Conservation (phyloP, 768 basidiomycete species). For the Boletus tomentosulus region DNA sequence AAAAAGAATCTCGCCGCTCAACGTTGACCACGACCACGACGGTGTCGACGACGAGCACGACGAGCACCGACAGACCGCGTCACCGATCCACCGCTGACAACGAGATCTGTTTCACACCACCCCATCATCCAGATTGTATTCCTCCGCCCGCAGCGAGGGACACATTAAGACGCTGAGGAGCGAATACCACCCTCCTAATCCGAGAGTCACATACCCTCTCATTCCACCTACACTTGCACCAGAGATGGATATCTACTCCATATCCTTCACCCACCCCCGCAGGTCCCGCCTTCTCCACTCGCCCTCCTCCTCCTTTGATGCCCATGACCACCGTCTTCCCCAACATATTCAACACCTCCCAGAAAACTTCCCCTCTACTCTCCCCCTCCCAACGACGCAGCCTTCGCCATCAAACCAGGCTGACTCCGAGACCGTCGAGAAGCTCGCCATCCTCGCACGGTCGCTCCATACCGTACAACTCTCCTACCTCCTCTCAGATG, state of each 20-base stretch:
- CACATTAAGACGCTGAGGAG: conserved; percentile 19
- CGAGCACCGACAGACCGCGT: conserved; percentile 19
- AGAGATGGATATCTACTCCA: conserved; percentile 90
- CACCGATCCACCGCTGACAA: conserved; percentile 6
- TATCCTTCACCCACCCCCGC: conserved; percentile 90
- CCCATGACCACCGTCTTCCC: conserved; percentile 46
- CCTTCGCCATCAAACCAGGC: conserved; percentile 34
- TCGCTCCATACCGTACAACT: conserved; percentile 80
- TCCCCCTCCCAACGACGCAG: conserved; percentile 37
- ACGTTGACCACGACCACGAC: conserved; percentile 24
- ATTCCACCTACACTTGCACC: background rate
- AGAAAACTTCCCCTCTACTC: conserved; percentile 31
- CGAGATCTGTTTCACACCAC: conserved; percentile 2
- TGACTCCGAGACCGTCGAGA: conserved; percentile 73
- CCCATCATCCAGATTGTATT: background rate
- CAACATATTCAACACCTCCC: conserved; percentile 35
- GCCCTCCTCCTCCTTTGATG: conserved; percentile 61
- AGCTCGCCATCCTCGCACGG: conserved; percentile 76
- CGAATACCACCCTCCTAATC: conserved; percentile 27
- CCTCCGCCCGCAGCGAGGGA: conserved; percentile 1
- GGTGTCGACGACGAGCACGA: conserved; percentile 13
- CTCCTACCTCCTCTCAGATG: conserved; percentile 70
- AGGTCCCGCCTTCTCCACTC: conserved; percentile 62
- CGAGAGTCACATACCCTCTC: conserved; percentile 17
- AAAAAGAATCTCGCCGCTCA: conserved; percentile 17